Evolutionary conservation across 176 grass and related monocot species (phyloP).

Genomic region (Alloteropsis semialata): DNA sequence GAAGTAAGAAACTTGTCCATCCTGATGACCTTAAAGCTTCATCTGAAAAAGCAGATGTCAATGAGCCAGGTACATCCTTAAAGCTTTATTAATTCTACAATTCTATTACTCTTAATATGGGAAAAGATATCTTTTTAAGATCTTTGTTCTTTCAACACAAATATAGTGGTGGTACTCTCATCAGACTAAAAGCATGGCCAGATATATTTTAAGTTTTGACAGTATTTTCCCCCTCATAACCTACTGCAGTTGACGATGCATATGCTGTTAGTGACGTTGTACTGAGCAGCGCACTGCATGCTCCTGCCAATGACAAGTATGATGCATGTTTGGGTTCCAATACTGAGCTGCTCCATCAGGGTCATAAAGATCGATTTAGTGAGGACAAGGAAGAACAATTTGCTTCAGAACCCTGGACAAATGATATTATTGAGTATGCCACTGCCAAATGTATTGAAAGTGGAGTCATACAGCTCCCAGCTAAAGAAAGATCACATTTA

Average conservation of each 20-base stretch:
- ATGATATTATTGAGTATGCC: background rate
- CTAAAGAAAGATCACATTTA: conserved; percentile 15
- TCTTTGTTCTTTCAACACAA: background rate
- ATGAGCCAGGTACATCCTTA: background rate
- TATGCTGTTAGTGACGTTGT: background rate
- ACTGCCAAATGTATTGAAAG: background rate
- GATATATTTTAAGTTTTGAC: background rate
- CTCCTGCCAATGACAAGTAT: background rate
- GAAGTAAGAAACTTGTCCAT: background rate
- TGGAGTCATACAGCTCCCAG: background rate
- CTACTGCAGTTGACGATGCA: conserved; percentile 12
- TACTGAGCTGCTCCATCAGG: background rate
- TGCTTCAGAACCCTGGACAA: background rate
- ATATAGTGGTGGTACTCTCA: background rate
- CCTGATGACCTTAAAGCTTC: background rate
- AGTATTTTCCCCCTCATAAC: background rate
- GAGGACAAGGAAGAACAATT: background rate
- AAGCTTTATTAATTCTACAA: background rate
- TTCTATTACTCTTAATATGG: background rate
- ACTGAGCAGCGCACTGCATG: background rate
- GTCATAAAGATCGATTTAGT: background rate
- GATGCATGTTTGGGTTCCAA: conserved; percentile 1
- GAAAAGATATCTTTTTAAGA: background rate
- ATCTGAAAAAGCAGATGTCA: background rate
- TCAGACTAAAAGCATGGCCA: background rate